A percentile compares a stretch with the other conserved stretches of the same genome.
Evolutionary conservation across 306 rosid species (phyloP).

Genomic region (Citrullus mucosospermus): DNA sequence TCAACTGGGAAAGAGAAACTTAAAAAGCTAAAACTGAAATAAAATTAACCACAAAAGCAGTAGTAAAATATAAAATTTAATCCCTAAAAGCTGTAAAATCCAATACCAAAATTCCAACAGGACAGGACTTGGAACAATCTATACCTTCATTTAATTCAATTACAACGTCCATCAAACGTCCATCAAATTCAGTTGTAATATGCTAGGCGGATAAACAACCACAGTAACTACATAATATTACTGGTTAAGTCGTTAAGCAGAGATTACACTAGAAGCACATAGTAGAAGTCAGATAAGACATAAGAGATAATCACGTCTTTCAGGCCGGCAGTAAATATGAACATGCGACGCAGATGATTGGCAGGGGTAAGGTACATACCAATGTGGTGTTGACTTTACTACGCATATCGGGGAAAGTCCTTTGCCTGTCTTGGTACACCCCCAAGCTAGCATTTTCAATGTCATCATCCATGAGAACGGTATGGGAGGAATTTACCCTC

Average conservation of each 20-base stretch:
- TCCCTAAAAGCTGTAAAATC: not conserved
- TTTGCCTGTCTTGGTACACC: conserved; percentile 60
- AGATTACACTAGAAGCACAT: not conserved
- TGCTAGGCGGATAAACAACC: not conserved
- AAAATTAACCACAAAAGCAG: not conserved
- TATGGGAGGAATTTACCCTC: conserved; percentile 55
- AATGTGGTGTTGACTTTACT: conserved; percentile 70
- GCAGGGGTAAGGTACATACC: conserved; percentile 26
- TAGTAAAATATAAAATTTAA: not conserved
- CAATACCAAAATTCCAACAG: not conserved
- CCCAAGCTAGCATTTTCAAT: conserved; percentile 59
- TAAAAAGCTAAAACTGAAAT: not conserved
- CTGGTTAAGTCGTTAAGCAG: not conserved
- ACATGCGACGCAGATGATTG: not conserved
- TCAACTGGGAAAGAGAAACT: not conserved
- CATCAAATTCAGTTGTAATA: not conserved
- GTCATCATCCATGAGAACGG: conserved; percentile 50
- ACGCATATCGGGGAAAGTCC: conserved; percentile 90
- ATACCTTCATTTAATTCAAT: not conserved
- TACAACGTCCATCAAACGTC: not conserved
- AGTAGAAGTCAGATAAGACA: not conserved
- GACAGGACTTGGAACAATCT: not conserved
- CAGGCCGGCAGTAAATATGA: not conserved
- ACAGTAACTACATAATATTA: not conserved
- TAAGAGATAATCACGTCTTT: not conserved